These are phyloP conservation scores for Leonotis leonurus DNA, from an alignment of 257 asterid genomes.

Conservation along the genomic window DNA sequence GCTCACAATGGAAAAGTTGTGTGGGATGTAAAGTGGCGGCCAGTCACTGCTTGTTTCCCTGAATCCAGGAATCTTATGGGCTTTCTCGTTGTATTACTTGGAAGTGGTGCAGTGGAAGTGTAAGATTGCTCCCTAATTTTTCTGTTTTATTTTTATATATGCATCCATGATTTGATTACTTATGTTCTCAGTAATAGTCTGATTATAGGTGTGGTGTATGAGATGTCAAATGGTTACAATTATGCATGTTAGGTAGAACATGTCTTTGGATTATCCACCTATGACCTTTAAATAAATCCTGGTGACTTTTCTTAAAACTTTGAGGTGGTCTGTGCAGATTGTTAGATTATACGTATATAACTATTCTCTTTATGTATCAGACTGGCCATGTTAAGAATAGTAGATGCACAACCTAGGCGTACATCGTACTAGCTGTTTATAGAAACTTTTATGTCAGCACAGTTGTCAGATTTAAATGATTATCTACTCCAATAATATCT, in stretches of 20 bases:
- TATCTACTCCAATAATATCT: background rate
- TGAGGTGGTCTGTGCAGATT: background rate
- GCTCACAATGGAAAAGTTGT: slow-evolving; percentile 93
- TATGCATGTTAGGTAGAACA: background rate
- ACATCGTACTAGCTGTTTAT: background rate
- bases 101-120: slow-evolving; percentile 97
- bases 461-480: background rate
- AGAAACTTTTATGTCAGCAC: slow-evolving; percentile 12
- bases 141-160: background rate
- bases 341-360: background rate
- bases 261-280: background rate
- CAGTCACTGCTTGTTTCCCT: slow-evolving; percentile 35
- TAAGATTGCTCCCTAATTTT: slow-evolving; percentile 32
- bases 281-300: background rate
- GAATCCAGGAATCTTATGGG: slow-evolving; percentile 70
- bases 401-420: background rate
- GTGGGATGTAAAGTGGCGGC: slow-evolving; percentile 96
- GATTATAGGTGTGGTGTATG: background rate
- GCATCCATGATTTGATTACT: background rate
- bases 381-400: background rate
- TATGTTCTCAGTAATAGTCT: background rate
- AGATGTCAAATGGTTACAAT: background rate
- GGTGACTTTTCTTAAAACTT: background rate
- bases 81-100: slow-evolving; percentile 85
- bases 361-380: background rate